Conservation (phyloP, 441 rosid genomes). For the Pelargonium cotyledonis region DNA sequence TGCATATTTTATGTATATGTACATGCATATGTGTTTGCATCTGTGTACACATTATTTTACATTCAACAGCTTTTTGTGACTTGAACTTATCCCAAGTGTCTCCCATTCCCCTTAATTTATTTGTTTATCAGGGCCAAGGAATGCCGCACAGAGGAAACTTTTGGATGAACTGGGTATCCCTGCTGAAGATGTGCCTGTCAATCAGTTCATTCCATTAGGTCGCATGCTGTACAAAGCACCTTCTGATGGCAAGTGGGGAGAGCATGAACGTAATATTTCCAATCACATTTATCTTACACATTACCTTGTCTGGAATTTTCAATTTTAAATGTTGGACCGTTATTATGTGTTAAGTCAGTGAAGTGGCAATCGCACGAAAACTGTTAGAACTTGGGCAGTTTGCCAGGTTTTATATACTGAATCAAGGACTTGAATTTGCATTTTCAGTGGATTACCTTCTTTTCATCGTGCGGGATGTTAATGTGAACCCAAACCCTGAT, state of each 20-base stretch:
- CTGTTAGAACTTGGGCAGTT: not conserved
- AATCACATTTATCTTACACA: conserved; percentile 10
- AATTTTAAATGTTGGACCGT: not conserved
- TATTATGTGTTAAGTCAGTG: not conserved
- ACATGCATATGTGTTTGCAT: too few relatives aligned
- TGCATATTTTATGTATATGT: too few relatives aligned
- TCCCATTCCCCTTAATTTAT: conserved; percentile 5
- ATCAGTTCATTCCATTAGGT: conserved; percentile 61
- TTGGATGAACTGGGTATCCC: conserved; percentile 84
- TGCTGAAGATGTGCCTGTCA: conserved; percentile 77
- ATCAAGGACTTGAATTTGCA: too few relatives aligned
- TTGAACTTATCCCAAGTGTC: not conserved
- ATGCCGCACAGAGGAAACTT: conserved; percentile 97
- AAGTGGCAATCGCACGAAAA: not conserved
- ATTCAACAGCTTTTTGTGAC: not conserved
- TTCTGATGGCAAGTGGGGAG: conserved; percentile 97
- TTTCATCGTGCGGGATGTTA: conserved; percentile 73
- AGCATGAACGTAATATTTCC: conserved; percentile 69
- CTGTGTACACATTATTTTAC: not conserved
- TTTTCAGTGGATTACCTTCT: conserved; percentile 77
- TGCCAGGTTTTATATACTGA: too few relatives aligned
- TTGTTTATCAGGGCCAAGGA: conserved; percentile 61
- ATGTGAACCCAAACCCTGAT: conserved; percentile 64
- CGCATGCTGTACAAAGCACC: conserved; percentile 91
- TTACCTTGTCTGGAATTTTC: not conserved